Evolutionary conservation across 108 stramenopile genomes (phyloP), one percentile per base, ranked within the genome.

Genomic region (Nitzschia palea): DNA sequence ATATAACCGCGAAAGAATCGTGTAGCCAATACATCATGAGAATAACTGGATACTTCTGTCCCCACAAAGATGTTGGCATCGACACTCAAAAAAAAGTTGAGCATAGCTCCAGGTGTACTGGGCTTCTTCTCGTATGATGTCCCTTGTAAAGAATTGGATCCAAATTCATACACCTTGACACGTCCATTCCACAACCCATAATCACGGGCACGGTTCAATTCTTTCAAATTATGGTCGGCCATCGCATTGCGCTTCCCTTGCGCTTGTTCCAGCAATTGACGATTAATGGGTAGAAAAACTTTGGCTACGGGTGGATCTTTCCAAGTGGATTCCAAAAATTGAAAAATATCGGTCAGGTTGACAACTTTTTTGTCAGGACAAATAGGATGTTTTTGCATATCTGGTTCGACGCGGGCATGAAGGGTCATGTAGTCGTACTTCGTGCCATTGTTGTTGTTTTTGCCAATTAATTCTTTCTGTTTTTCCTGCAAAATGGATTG

Each of bases 331-430:
- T 78, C 34, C 10, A 78, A 35, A 40, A 62, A 42, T 28, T 67
- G 37, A 37, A 78, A 43, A 18, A 78, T 78, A 0, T 67, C 44
- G 8, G 55, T 51, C 52, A 78, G 20, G 17, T 59, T 62, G 22
- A 51, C 36, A 29, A 73, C 66, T 45, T 67, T 71, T 25, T 62
- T 44, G 15, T 77, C 62, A 6, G 26, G 10, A 52, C 76, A 77
- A 2, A 57, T 42, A 3, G 28, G 27, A 56, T 79, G 67, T 2
- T 35, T 31, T 45, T 68, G 72, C 78, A 79, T 74, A 28, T 79
- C 78, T 25, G 78, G 78, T 65, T 79, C 78, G 0, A 79, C 62
- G 2, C 78, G 72, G 14, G 73, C 72, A 59, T 79, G 73, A 14
- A 79, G 37, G 4, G 62, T 59, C 62, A 79, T 56, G 55, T 70